Base-by-base conservation (phyloP, 495 filamentous ascomycete species). In the Aspergillus conjunctus region DNA sequence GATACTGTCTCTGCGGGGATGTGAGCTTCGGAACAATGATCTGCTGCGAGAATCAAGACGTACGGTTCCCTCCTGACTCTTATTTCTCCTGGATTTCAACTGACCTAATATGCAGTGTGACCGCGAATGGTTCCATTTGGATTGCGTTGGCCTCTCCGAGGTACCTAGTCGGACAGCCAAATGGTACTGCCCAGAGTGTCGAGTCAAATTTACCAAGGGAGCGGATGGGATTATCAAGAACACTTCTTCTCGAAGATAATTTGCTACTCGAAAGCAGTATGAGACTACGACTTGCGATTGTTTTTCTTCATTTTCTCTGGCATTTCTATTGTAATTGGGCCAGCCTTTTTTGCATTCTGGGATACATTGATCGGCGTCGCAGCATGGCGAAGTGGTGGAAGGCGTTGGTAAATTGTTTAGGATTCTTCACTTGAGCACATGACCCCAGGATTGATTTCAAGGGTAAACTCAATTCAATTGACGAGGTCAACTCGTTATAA, bases 21-120 rank as follows among this genome's bases (percentile, higher is more conserved):
- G 92, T 98, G 44, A 96, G 91, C 69, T 96, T 87, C 70, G 94
- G 94, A 52, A 88, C 85, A 26, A 98, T 98, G 94, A 93, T 98
- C 68, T 87, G 87, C 65, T 98, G 94, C 67, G 94, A 98, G 66
- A 96, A 95, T 68, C 76, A 78, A 56, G 87, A 95, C 79, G 93
- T 96, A 80, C 85, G 91, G 81, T 62, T 60, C 51, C 63, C 14
- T 60, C 31, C 15, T 34, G 3, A 59, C 26, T 44, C 14, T 45
- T n/a, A 6, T 39, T 20, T 30, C 21, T 7, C 14, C 7, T 31
- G 49, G 21, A 43, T 62, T 39, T 69, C 71, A 69, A 70, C 58
- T 52, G 52, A 65, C 69, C 18, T 26, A 26, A 26, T 37, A 17
- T 70, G 1, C 30, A 89, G 79, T 93, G 90, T 73, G 73, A 77